A percentile compares a stretch with the other conserved stretches of the same genome.
These are phyloP conservation scores for Fusarium domesticum DNA, from an alignment of 2,329 filamentous ascomycete genomes.

Conservation along the genomic window DNA sequence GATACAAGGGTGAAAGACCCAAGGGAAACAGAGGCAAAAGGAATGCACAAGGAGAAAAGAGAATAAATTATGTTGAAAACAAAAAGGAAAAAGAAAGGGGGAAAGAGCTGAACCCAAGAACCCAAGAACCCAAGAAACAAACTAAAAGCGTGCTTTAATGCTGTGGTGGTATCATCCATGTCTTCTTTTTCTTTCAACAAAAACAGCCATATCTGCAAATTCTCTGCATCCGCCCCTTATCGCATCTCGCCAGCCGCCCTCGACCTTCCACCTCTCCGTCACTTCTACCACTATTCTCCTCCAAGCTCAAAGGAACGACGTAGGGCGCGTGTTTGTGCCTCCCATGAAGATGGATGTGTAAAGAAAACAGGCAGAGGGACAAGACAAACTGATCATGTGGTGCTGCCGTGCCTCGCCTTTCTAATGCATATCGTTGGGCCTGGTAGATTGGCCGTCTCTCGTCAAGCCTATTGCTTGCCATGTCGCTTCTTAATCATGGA, in stretches of 20 bases:
- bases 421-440: slow-evolving; percentile 29
- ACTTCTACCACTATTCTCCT: slow-evolving; percentile 8
- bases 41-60: slow-evolving; percentile 19
- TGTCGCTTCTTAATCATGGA: slow-evolving; percentile 27
- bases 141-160: slow-evolving; percentile 36
- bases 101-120: slow-evolving; percentile 3
- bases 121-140: slow-evolving; percentile 28
- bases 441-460: slow-evolving; percentile 26
- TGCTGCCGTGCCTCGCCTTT: slow-evolving; percentile 28
- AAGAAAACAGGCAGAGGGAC: slow-evolving; percentile 8
- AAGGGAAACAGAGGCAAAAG: slow-evolving; percentile 20
- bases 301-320: neutral
- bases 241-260: slow-evolving; percentile 2
- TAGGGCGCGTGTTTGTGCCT: no score
- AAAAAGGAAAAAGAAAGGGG: slow-evolving; percentile 10
- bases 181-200: slow-evolving; percentile 29
- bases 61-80: slow-evolving; percentile 13
- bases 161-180: slow-evolving; percentile 45
- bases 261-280: slow-evolving; percentile 5
- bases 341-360: no score
- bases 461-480: slow-evolving; percentile 22
- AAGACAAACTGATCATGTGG: slow-evolving; percentile 16
- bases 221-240: slow-evolving; percentile 8
- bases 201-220: slow-evolving; percentile 30
- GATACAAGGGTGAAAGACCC: no score